Evolutionary conservation across 1,284 basidiomycete genomes (phyloP).

Genomic region (Puccinia horiana): DNA sequence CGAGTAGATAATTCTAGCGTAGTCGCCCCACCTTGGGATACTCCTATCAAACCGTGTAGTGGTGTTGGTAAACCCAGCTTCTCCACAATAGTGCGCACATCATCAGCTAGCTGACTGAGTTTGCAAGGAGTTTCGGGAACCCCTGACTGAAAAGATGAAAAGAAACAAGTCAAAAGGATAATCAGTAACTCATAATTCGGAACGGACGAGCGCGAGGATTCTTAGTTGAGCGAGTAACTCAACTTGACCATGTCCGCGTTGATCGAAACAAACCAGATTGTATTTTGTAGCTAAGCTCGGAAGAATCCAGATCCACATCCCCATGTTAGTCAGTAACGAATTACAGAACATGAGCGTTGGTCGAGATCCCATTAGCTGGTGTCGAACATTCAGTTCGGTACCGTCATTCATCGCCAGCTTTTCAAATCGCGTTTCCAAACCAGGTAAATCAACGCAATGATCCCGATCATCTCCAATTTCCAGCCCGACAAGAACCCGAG

Average conservation of each 20-base stretch:
- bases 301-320: conserved; percentile 60
- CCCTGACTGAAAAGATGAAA: conserved; percentile 52
- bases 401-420: conserved; percentile 40
- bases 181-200: conserved; percentile 58
- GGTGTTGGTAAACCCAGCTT: conserved; percentile 57
- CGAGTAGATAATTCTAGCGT: conserved; percentile 59
- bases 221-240: conserved; percentile 21
- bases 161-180: conserved; percentile 53
- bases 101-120: conserved; percentile 59
- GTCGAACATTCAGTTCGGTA: conserved; percentile 41
- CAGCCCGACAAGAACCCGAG: conserved; percentile 60
- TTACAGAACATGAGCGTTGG: conserved; percentile 61
- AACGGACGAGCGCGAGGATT: conserved; percentile 55
- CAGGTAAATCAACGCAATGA: conserved; percentile 56
- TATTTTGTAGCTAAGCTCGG: conserved; percentile 57
- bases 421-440: conserved; percentile 50
- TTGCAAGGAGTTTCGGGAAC: conserved; percentile 58
- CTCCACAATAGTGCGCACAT: conserved; percentile 59
- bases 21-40: conserved; percentile 62
- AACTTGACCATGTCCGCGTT: conserved; percentile 60
- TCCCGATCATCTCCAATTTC: conserved; percentile 60
- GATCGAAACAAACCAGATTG: conserved; percentile 61
- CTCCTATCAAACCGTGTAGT: conserved; percentile 59
- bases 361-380: conserved; percentile 23
- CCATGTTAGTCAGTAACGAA: conserved; percentile 60